Percentiles rank a stretch among this genome's conserved stretches.
Evolutionary conservation across 768 basidiomycete species (phyloP).

Genomic region (Pleurotus sapidus): DNA sequence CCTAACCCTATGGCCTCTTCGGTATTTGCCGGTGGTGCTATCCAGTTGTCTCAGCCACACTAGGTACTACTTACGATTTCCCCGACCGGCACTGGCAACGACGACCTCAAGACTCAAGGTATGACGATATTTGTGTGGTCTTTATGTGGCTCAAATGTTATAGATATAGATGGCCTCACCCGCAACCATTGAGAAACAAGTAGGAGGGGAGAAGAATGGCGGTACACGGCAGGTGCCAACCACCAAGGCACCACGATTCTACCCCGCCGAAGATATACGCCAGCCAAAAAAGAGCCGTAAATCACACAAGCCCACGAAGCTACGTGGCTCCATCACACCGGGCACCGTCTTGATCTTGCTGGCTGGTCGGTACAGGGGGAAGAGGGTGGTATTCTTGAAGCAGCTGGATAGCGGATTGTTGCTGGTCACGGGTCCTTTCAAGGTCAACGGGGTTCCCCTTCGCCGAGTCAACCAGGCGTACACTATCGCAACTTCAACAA

Average conservation of each 20-base stretch:
- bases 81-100: constrained; percentile 41
- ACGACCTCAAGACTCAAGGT: constrained; percentile 52
- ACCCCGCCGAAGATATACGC: constrained; percentile 92
- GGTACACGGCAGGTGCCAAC: constrained; percentile 84
- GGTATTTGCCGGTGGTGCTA: constrained; percentile 6
- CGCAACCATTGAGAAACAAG: constrained; percentile 70
- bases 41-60: constrained; percentile 7
- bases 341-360: constrained; percentile 95
- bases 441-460: constrained; percentile 97
- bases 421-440: constrained; percentile 96
- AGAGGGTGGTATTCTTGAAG: constrained; percentile 98
- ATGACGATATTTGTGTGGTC: constrained; percentile 17
- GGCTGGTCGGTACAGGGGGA: constrained; percentile 96
- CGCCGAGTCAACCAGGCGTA: constrained; percentile 98
- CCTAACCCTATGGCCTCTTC: constrained; percentile 7
- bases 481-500: constrained; percentile 97
- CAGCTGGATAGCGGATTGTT: constrained; percentile 89
- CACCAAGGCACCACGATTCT: constrained; percentile 84
- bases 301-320: constrained; percentile 68
- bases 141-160: constrained; percentile 6
- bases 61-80: constrained; percentile 3
- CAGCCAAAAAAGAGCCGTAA: constrained; percentile 93
- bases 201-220: constrained; percentile 92
- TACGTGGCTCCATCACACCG: constrained; percentile 87
- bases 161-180: constrained; percentile 35